Evolutionary conservation across 2,329 filamentous ascomycete species (phyloP).

Genomic region (Aspergillus neoniger): DNA sequence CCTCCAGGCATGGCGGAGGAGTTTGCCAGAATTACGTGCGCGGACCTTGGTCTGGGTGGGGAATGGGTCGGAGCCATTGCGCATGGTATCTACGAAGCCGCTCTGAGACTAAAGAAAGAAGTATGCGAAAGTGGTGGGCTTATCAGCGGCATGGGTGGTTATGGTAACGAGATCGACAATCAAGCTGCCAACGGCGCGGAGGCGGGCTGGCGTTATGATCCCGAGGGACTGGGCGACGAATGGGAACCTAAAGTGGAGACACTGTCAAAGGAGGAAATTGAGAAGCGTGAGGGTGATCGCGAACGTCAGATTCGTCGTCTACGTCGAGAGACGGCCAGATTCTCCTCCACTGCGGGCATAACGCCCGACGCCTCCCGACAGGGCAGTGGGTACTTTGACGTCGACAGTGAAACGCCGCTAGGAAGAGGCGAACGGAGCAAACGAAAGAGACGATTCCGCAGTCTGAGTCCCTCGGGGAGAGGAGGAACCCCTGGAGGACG

Average conservation of each 20-base stretch:
- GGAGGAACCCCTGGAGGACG: slow-evolving; percentile 68
- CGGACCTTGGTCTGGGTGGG: slow-evolving; percentile 82
- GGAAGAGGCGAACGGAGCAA: slow-evolving; percentile 89
- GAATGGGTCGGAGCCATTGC: slow-evolving; percentile 96
- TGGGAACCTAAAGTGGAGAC: slow-evolving; percentile 83
- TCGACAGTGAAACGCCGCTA: slow-evolving; percentile 73
- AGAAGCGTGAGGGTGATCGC: slow-evolving; percentile 91
- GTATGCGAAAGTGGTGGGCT: slow-evolving; percentile 89
- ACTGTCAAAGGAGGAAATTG: slow-evolving; percentile 92
- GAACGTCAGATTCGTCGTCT: slow-evolving; percentile 86
- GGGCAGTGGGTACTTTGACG: slow-evolving; percentile 61
- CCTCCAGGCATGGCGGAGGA: slow-evolving; percentile 88
- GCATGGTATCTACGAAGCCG: slow-evolving; percentile 95
- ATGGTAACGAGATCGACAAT: slow-evolving; percentile 76
- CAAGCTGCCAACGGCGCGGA: slow-evolving; percentile 80
- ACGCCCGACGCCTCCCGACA: slow-evolving; percentile 69
- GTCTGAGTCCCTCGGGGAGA: slow-evolving; percentile 76
- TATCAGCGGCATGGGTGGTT: slow-evolving; percentile 70
- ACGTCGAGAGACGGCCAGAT: slow-evolving; percentile 86
- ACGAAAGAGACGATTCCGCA: slow-evolving; percentile 91
- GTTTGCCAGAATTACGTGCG: slow-evolving; percentile 90
- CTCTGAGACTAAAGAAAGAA: slow-evolving; percentile 90
- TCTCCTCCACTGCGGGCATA: slow-evolving; percentile 83
- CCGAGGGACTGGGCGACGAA: slow-evolving; percentile 79
- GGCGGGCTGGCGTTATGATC: slow-evolving; percentile 94